phyloP scores from a whole-genome alignment of 2,329 filamentous ascomycete species.

The Penicillium thymicola region DNA sequence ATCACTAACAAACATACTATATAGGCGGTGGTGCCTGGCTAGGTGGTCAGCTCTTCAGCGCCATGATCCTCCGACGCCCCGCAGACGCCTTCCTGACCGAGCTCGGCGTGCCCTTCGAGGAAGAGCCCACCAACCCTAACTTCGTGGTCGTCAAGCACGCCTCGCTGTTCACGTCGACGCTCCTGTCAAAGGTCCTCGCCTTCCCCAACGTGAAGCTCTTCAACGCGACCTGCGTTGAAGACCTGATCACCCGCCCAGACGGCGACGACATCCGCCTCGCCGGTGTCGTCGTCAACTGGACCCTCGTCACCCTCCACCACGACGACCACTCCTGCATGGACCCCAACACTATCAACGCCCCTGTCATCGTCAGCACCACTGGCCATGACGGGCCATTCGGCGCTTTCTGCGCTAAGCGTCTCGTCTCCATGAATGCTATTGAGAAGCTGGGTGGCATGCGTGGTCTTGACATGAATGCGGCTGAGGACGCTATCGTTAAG shows the following conservation, averaged over 20 bases:
- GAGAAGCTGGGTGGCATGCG: conserved; percentile 88
- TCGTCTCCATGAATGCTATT: conserved; percentile 81
- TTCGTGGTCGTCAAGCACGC: conserved; percentile 94
- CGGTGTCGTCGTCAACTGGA: conserved; percentile 95
- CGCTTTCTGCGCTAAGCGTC: conserved; percentile 84
- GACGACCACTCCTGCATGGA: conserved; percentile 95
- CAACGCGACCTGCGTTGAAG: conserved; percentile 90
- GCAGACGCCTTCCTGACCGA: conserved; percentile 80
- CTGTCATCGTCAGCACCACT: conserved; percentile 82
- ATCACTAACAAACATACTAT: conserved; percentile 5
- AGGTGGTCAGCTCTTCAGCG: conserved; percentile 88
- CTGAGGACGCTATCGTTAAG: conserved; percentile 93
- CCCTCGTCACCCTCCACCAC: conserved; percentile 80
- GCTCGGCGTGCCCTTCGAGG: conserved; percentile 79
- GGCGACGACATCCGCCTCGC: conserved; percentile 65
- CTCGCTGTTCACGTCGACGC: conserved; percentile 83
- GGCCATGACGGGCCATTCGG: conserved; percentile 90
- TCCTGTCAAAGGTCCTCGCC: conserved; percentile 75
- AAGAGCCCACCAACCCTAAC: conserved; percentile 80
- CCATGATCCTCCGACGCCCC: conserved; percentile 93
- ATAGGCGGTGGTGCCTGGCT: conserved; percentile 84
- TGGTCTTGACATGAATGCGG: conserved; percentile 85
- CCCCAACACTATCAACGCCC: conserved; percentile 93
- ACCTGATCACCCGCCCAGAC: conserved; percentile 76
- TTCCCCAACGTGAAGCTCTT: conserved; percentile 95